phyloP scores from a whole-genome alignment of 2,329 filamentous ascomycete species.

The Colletotrichum tamarilloi region DNA sequence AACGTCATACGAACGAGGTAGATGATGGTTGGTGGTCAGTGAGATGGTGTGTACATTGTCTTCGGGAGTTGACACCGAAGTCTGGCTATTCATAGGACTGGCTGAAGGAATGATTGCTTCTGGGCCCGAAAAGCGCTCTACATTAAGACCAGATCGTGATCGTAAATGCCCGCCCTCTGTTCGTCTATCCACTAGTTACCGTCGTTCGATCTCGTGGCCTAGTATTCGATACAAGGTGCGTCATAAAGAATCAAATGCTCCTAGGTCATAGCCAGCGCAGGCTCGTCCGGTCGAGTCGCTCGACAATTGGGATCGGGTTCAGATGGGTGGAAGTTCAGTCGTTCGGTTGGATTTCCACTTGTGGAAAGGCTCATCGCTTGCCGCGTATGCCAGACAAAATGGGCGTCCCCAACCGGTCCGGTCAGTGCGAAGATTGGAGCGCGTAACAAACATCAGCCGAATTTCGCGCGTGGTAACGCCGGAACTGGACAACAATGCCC shows the following conservation, averaged over 20 bases:
- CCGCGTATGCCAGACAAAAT: background rate
- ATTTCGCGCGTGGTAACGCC: background rate
- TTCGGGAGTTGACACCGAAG: background rate
- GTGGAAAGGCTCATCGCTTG: background rate
- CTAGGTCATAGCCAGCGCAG: background rate
- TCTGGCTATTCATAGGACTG: background rate
- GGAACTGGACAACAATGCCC: background rate
- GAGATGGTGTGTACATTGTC: too few species aligned
- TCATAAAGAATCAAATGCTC: background rate
- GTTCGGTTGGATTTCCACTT: constrained; percentile 25
- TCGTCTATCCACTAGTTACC: background rate
- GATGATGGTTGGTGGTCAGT: too few species aligned
- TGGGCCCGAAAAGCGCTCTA: background rate
- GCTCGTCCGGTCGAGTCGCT: constrained; percentile 13
- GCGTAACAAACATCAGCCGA: constrained; percentile 7
- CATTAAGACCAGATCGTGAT: background rate
- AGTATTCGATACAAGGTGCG: background rate
- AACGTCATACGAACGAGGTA: too few species aligned
- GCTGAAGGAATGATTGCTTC: background rate
- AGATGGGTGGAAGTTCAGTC: constrained; percentile 16
- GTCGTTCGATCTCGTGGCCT: background rate
- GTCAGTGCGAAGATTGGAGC: background rate
- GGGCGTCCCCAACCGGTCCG: background rate
- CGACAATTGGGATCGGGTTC: constrained; percentile 18
- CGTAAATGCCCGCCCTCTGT: background rate